A percentile compares a stretch with the other conserved stretches of the same genome.
Conservation (phyloP, 768 basidiomycete species). For the Tylopilus sp. region DNA sequence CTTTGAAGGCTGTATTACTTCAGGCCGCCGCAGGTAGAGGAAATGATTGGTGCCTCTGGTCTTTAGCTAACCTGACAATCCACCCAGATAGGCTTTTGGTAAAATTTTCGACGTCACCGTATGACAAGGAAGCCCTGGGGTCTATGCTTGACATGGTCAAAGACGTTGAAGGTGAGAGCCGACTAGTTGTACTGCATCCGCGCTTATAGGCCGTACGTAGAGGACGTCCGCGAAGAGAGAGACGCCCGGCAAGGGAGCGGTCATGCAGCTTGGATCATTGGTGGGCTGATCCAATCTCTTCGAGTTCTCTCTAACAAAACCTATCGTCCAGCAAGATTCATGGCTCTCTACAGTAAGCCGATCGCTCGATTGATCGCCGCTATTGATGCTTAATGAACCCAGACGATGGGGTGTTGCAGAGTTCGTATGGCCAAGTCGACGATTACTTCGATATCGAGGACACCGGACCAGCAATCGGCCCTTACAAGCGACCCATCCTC, state of each 20-base stretch:
- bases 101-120: constrained; percentile 33
- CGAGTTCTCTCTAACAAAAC: constrained; percentile 2
- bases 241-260: constrained; percentile 7
- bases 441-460: constrained; percentile 32
- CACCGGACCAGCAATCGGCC: constrained; percentile 1
- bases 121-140: constrained; percentile 16
- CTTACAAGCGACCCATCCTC: constrained; percentile 21
- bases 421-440: constrained; percentile 30
- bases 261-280: constrained; percentile 26
- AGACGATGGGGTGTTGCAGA: constrained; percentile 28
- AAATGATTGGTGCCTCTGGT: neutral
- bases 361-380: neutral
- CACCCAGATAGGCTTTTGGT: constrained; percentile 26
- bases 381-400: neutral
- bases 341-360: constrained; percentile 28
- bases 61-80: neutral
- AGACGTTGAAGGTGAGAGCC: constrained; percentile 23
- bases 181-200: neutral
- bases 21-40: constrained; percentile 30
- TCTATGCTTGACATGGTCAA: constrained; percentile 30
- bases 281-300: constrained; percentile 4
- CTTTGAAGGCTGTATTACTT: constrained; percentile 22
- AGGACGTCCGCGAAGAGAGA: constrained; percentile 5
- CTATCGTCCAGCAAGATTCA: constrained; percentile 23
- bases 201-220: constrained; percentile 2